Conservation (phyloP, 192 early-diverging fungal genomes). For the Coemansia furcata region DNA sequence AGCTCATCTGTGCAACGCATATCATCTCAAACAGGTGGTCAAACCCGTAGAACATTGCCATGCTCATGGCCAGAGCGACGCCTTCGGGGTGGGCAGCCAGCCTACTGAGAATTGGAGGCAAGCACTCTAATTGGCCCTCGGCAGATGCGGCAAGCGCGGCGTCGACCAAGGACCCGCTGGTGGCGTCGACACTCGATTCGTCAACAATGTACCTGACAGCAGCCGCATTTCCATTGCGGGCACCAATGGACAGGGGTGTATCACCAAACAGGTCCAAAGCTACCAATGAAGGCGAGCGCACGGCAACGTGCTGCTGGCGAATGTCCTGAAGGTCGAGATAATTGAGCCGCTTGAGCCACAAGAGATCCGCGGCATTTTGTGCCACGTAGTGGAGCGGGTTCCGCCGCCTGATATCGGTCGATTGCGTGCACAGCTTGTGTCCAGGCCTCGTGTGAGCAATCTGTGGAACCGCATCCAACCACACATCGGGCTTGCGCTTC, state of each 20-base stretch:
- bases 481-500: conserved; percentile 20
- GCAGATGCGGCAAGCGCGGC: conserved; percentile 21
- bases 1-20: conserved; percentile 12
- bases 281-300: conserved; percentile 20
- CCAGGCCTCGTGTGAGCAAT: conserved; percentile 12
- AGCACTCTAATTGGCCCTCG: conserved; percentile 14
- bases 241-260: conserved; percentile 47
- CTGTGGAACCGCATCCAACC: conserved; percentile 39
- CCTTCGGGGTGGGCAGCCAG: conserved; percentile 29
- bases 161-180: conserved; percentile 25
- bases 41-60: conserved; percentile 42
- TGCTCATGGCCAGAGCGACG: conserved; percentile 22
- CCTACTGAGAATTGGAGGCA: conserved; percentile 13
- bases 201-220: conserved; percentile 45
- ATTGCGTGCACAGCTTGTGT: conserved; percentile 13
- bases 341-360: conserved; percentile 39
- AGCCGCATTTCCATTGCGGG: conserved; percentile 22
- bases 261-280: conserved; percentile 35
- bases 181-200: conserved; percentile 27
- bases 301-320: conserved; percentile 2
- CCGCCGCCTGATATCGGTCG: conserved; percentile 36
- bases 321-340: conserved; percentile 31
- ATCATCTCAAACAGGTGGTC: conserved; percentile 27
- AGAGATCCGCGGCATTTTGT: conserved; percentile 19
- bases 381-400: conserved; percentile 49